Conservation (phyloP, 169 alveolate species). For the Cryptosporidium ubiquitum region DNA sequence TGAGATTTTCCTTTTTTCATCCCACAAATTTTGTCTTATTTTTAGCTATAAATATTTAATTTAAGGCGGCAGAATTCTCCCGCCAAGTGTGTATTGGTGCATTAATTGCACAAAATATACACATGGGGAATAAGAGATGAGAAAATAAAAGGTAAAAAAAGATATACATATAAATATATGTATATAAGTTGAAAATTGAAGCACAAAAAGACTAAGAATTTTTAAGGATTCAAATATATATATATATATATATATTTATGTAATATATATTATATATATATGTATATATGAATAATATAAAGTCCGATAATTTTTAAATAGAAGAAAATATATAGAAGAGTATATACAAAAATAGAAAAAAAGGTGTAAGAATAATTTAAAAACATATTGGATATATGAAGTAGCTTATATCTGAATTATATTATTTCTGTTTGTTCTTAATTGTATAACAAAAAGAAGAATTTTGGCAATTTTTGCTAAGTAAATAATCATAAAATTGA, state of each 20-base stretch:
- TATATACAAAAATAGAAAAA: not conserved
- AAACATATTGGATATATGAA: not conserved
- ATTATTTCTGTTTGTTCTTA: not conserved
- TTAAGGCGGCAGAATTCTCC: not conserved
- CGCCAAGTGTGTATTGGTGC: constrained; percentile 40
- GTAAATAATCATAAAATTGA: not conserved
- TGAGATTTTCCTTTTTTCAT: not conserved
- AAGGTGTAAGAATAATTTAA: too few relatives aligned
- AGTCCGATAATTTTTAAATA: not conserved
- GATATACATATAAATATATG: not conserved
- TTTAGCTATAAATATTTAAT: not conserved
- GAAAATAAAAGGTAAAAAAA: not conserved
- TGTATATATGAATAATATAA: too few relatives aligned
- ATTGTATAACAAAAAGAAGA: not conserved
- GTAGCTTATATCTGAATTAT: not conserved
- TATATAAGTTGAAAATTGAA: too few relatives aligned
- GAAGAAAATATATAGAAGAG: not conserved
- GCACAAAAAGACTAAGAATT: too few relatives aligned
- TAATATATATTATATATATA: too few relatives aligned
- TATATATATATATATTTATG: too few relatives aligned
- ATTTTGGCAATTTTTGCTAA: not conserved
- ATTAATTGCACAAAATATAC: constrained; percentile 6
- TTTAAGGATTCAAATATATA: too few relatives aligned
- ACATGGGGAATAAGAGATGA: constrained; percentile 3
- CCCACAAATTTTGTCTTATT: not conserved